Evolutionary conservation across 805 yeast genomes (phyloP).

Genomic region (Babjeviella inositovora): DNA sequence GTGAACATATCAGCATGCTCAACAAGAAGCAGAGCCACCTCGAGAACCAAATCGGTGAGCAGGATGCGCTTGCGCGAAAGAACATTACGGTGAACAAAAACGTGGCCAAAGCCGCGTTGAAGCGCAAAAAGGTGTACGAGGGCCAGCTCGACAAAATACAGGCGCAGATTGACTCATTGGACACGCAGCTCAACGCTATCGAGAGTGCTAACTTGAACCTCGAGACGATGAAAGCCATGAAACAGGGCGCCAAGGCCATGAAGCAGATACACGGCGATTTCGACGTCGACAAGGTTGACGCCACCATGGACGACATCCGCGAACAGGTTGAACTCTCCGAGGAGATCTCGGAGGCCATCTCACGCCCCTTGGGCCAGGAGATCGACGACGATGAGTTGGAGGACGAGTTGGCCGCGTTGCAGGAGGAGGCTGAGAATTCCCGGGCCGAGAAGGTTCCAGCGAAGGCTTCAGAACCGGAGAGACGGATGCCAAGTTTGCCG

Average conservation of each 20-base stretch:
- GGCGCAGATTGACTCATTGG: slow-evolving; percentile 79
- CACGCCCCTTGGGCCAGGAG: slow-evolving; percentile 81
- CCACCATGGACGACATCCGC: slow-evolving; percentile 94
- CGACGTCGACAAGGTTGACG: slow-evolving; percentile 92
- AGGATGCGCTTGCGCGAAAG: slow-evolving; percentile 67
- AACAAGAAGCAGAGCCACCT: slow-evolving; percentile 71
- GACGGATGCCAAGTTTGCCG: slow-evolving; percentile 26
- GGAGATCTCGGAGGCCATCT: slow-evolving; percentile 91
- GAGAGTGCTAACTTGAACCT: slow-evolving; percentile 92
- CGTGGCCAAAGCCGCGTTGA: slow-evolving; percentile 73
- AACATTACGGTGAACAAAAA: slow-evolving; percentile 55
- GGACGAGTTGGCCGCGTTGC: slow-evolving; percentile 80
- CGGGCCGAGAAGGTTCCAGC: neutral
- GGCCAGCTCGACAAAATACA: slow-evolving; percentile 64
- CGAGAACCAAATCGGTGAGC: slow-evolving; percentile 71
- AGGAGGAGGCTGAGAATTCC: slow-evolving; percentile 56
- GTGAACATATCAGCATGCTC: slow-evolving; percentile 80
- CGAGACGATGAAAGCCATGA: slow-evolving; percentile 98
- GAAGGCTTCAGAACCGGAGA: slow-evolving; percentile 10
- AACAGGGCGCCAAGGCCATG: slow-evolving; percentile 95
- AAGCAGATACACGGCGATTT: slow-evolving; percentile 89
- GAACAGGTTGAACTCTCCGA: slow-evolving; percentile 93
- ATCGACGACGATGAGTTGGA: slow-evolving; percentile 87
- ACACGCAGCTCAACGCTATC: slow-evolving; percentile 77
- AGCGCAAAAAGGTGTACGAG: slow-evolving; percentile 75